Percentiles rank a stretch among this genome's conserved stretches.
Conservation (phyloP, 768 basidiomycete genomes). For the Lepiota subincarnata region DNA sequence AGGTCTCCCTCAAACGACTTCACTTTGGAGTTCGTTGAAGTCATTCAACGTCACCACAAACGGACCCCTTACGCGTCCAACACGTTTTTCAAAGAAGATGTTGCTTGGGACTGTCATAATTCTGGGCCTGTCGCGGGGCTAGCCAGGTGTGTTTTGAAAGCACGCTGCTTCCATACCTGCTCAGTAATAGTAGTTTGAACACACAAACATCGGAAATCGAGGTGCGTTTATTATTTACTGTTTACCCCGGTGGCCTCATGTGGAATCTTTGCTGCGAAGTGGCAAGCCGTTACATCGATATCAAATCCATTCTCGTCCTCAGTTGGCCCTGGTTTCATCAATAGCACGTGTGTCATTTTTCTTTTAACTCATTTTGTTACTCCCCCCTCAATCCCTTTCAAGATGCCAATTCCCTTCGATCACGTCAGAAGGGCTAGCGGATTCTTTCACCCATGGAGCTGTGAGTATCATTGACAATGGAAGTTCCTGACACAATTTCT, state of each 20-base stretch:
- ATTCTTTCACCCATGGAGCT: constrained; percentile 40
- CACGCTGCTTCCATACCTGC: neutral
- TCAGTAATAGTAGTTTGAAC: neutral
- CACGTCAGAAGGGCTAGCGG: constrained; percentile 39
- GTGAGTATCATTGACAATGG: constrained; percentile 19
- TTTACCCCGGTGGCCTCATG: no score
- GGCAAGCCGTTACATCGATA: constrained; percentile 35
- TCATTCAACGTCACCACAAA: constrained; percentile 52
- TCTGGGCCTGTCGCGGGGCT: constrained; percentile 34
- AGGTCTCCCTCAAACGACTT: constrained; percentile 34
- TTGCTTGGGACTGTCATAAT: constrained; percentile 40
- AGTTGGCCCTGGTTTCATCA: constrained; percentile 41
- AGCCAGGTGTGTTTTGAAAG: constrained; percentile 21
- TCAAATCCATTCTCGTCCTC: constrained; percentile 39
- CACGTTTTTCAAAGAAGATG: constrained; percentile 45
- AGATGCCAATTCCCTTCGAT: constrained; percentile 51
- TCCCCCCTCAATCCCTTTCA: neutral
- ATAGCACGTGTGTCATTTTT: constrained; percentile 32
- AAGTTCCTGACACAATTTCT: no score
- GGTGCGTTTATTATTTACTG: constrained; percentile 15
- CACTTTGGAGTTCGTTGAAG: constrained; percentile 43
- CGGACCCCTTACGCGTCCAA: constrained; percentile 49
- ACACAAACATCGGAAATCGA: constrained; percentile 21
- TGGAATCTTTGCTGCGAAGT: constrained; percentile 21
- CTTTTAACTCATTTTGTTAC: neutral